A percentile compares a stretch with the other conserved stretches of the same genome.
Evolutionary conservation across 352 stramenopile genomes (phyloP).

Genomic region (Phytopythium ostracodes): DNA sequence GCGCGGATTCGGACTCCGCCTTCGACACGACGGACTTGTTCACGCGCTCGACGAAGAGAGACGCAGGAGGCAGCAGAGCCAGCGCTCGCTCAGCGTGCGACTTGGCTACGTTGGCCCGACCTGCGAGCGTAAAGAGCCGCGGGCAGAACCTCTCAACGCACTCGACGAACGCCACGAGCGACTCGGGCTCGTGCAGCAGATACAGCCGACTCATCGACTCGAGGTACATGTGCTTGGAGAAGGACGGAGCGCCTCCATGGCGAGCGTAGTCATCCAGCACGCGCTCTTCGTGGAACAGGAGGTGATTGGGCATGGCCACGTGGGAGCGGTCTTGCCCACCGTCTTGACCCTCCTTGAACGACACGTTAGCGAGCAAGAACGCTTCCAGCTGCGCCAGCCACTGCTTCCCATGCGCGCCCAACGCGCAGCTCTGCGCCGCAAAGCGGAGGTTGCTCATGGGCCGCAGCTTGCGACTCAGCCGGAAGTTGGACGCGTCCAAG

Average conservation of each 20-base stretch:
- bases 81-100: conserved; percentile 70
- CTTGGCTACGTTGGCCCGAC: conserved; percentile 28
- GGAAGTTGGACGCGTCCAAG: conserved; percentile 43
- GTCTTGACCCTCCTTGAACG: conserved; percentile 27
- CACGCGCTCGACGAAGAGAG: conserved; percentile 40
- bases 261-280: conserved; percentile 57
- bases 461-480: conserved; percentile 66
- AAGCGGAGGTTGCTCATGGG: conserved; percentile 81
- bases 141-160: conserved; percentile 59
- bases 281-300: conserved; percentile 84
- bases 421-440: conserved; percentile 51
- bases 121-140: conserved; percentile 61
- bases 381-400: conserved; percentile 74
- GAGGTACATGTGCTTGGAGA: conserved; percentile 87
- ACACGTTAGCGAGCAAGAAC: conserved; percentile 51
- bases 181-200: conserved; percentile 55
- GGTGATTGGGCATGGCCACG: conserved; percentile 44
- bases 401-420: conserved; percentile 44
- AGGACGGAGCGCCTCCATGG: conserved; percentile 56
- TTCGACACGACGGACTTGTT: neutral
- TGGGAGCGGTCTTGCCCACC: neutral
- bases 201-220: conserved; percentile 81
- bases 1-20: conserved; percentile 12
- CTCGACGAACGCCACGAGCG: conserved; percentile 54
- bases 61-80: conserved; percentile 49